phyloP scores from a whole-genome alignment of 106 monocot genomes.

The Apostasia shenzhenica region DNA sequence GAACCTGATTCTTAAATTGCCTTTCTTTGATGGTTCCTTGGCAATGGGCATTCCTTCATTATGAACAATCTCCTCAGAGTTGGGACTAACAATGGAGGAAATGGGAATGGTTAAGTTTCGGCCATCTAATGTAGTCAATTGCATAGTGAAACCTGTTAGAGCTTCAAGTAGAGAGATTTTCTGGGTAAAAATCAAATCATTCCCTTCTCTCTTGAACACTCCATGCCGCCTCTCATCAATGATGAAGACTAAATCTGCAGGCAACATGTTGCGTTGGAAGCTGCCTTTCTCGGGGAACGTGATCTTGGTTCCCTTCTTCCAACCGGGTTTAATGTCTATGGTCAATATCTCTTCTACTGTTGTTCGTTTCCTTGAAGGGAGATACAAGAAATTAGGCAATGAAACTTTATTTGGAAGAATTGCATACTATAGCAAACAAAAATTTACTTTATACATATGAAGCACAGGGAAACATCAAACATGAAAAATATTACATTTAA shows the following conservation, averaged over 20 bases:
- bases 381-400: too few relatives aligned
- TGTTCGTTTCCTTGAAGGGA: slow-evolving; percentile 16
- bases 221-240: slow-evolving; percentile 59
- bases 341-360: slow-evolving; percentile 44
- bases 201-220: slow-evolving; percentile 46
- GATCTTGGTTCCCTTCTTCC: slow-evolving; percentile 77
- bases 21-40: slow-evolving; percentile 32
- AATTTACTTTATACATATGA: too few relatives aligned
- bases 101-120: slow-evolving; percentile 36
- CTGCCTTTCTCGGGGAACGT: slow-evolving; percentile 62
- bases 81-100: slow-evolving; percentile 37
- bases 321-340: slow-evolving; percentile 56
- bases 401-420: too few relatives aligned
- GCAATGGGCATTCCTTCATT: slow-evolving; percentile 60
- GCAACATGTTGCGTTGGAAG: slow-evolving; percentile 21
- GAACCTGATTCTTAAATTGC: slow-evolving; percentile 44
- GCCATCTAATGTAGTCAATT: slow-evolving; percentile 39
- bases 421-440: too few relatives aligned
- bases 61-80: slow-evolving; percentile 36
- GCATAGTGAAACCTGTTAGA: slow-evolving; percentile 37
- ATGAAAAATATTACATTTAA: too few relatives aligned
- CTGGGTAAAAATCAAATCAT: slow-evolving; percentile 39
- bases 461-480: too few relatives aligned
- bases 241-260: slow-evolving; percentile 48
- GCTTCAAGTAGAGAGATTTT: slow-evolving; percentile 49